Percentiles rank a stretch among this genome's conserved stretches.
phyloP scores from a whole-genome alignment of 768 basidiomycete genomes.

The Phanerochaete carnosa region DNA sequence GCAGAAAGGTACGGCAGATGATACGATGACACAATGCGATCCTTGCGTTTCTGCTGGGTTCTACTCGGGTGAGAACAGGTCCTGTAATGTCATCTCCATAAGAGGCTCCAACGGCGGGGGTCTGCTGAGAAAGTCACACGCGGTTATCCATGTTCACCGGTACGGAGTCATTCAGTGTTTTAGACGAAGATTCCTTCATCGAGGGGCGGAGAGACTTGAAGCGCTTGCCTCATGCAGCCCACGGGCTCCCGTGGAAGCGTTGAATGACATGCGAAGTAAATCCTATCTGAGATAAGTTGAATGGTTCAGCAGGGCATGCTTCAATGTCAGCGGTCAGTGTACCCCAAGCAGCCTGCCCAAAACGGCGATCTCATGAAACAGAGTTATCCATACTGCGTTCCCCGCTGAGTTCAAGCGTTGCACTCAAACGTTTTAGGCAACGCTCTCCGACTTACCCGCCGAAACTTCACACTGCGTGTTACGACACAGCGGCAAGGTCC shows the following conservation, averaged over 20 bases:
- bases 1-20: neutral
- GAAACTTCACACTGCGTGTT: conserved; percentile 18
- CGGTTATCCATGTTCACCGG: conserved; percentile 13
- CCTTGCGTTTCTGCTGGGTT: neutral
- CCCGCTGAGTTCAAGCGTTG: conserved; percentile 13
- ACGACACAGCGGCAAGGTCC: conserved; percentile 17
- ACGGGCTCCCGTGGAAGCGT: conserved; percentile 14
- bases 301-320: neutral
- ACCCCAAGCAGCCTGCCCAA: conserved; percentile 13
- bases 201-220: neutral
- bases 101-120: conserved; percentile 3
- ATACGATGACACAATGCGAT: neutral
- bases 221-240: conserved; percentile 6
- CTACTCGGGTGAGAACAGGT: conserved; percentile 14
- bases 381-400: conserved; percentile 19
- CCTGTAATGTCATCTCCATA: conserved; percentile 8
- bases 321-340: neutral
- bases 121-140: conserved; percentile 10
- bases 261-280: conserved; percentile 6
- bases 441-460: conserved; percentile 13
- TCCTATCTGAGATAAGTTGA: neutral
- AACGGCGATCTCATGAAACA: conserved; percentile 17
- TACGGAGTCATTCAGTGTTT: conserved; percentile 9
- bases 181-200: conserved; percentile 2
- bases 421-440: conserved; percentile 12